Evolutionary conservation across 306 rosid genomes (phyloP), one percentile per base, ranked within the genome.

Genomic region (Castanospermum australe): DNA sequence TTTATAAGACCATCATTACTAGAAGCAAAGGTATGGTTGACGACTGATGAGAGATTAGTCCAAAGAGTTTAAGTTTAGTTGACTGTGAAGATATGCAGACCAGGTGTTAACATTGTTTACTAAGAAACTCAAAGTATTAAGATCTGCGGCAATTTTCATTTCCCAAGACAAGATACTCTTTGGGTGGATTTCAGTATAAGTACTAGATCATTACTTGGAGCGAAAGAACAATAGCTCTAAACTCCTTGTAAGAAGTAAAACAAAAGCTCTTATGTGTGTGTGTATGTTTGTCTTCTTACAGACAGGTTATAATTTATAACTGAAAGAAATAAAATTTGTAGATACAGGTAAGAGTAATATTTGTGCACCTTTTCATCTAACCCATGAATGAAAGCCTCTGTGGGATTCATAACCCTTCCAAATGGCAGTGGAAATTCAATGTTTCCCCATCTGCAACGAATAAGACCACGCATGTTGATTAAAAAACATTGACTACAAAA

Each of bases 341-440:
- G 48, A 79, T 55, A 6, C 78, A 74, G 30, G 54, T 36, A 52
- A 8, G 64, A 76, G 83, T 61, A 70, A 82, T 63, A 65, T 62
- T 69, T 38, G 20, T 9, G 32, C 75, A 94, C 99, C 99, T 92
- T 94, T 81, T 91, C 97, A 84, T 94, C 99, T 45, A 94, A 86
- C 73, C 93, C 97, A 59, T 92, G 97, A 72, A 94, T 85, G 76
- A 87, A 89, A 82, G 90, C 87, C 59, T 94, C 97, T 2, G 99
- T 83, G 48, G 94, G 54, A 80, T 87, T 91, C 99, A 94, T 84
- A 74, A 94, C 97, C 79, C 99, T 88, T 87, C 99, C 99, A 76
- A 94, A 94, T 33, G 99, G 97, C 88, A 94, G 45, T 77, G 99
- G 97, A 64, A 94, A 94, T 78, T 92, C 93, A 61, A 92, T 80